Evolutionary conservation across 306 rosid species (phyloP), one percentile per base, ranked within the genome.

Genomic region (Rubus idaeus): DNA sequence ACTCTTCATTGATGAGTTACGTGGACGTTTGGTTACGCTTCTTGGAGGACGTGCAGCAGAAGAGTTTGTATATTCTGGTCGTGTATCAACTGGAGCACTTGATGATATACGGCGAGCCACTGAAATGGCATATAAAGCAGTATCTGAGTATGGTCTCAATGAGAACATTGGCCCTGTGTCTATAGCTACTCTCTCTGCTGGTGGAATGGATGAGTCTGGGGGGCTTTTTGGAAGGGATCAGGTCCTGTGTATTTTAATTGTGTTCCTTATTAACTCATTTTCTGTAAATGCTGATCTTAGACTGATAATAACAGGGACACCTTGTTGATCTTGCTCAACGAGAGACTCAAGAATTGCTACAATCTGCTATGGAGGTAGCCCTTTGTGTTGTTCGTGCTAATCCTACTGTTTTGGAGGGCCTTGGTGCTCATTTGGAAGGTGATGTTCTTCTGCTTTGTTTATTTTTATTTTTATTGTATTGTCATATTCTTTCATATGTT

Each of bases 1-100:
- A 89, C 94, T 95, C 76, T 95, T 95, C 85, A 88, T 95, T 81
- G 99, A 95, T 84, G 99, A 95, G 85, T 83, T 95, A 86, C 97
- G 85, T 58, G 99, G 99, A 70, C 97, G 97, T 50, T 81, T 95
- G 80, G 99, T 91, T 74, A 95, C 98, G 42, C 94, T 95, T 83
- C 94, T 95, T 61, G 99, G 97, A 78, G 99, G 99, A 60, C 97
- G 99, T 61, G 99, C 99, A n/a, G 99, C 98, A 20, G 99, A 95
- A 88, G 98, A 95, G 86, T 87, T 95, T 70, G 91, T 89, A 64
- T 95, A 92, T 83, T 87, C 96, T 52, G 99, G 99, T 75, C 91
- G 99, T 58, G 96, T 95, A 52, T 95, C 99, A 68, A 95, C 99
- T 3, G 98, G 99, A 49, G 97, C 99, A 60, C 94, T 92, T 80